Conservation (phyloP, 371 early-diverging fungal species). For the Rhizopus arrhizus region DNA sequence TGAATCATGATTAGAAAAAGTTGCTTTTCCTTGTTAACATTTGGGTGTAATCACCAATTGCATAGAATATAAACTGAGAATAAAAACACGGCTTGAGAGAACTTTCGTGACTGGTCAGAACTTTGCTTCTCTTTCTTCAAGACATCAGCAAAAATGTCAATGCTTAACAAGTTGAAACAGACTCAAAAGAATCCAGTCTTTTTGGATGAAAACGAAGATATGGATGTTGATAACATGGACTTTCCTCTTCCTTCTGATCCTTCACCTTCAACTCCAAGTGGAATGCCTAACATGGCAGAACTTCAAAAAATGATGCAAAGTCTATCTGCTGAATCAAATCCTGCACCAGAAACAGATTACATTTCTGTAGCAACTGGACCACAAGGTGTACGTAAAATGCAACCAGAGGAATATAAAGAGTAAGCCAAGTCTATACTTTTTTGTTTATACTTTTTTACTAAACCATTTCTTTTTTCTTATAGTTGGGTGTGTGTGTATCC, state of each 20-base stretch:
- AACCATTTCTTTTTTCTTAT: conserved; percentile 5
- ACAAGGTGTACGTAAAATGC: conserved; percentile 38
- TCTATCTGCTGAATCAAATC: neutral
- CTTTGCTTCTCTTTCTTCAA: conserved; percentile 2
- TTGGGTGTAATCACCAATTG: too few relatives aligned
- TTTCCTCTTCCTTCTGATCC: conserved; percentile 58
- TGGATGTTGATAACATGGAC: conserved; percentile 72
- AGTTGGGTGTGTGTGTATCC: conserved; percentile 74
- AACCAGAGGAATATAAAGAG: conserved; percentile 48
- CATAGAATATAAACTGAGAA: too few relatives aligned
- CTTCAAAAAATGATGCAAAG: conserved; percentile 36
- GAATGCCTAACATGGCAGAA: conserved; percentile 39
- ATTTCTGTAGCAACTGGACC: conserved; percentile 42
- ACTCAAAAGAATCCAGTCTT: conserved; percentile 45
- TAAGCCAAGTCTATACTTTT: conserved; percentile 4
- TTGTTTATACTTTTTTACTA: neutral
- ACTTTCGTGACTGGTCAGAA: neutral
- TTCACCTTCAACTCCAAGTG: conserved; percentile 17
- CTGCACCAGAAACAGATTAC: conserved; percentile 11
- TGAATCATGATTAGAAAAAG: too few relatives aligned
- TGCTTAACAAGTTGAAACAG: conserved; percentile 50
- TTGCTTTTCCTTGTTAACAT: too few relatives aligned
- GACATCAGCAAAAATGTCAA: conserved; percentile 32
- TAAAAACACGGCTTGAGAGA: neutral
- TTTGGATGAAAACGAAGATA: conserved; percentile 52